Conservation (phyloP, 1,284 basidiomycete species). For the Rhizopogon hawkerae region DNA sequence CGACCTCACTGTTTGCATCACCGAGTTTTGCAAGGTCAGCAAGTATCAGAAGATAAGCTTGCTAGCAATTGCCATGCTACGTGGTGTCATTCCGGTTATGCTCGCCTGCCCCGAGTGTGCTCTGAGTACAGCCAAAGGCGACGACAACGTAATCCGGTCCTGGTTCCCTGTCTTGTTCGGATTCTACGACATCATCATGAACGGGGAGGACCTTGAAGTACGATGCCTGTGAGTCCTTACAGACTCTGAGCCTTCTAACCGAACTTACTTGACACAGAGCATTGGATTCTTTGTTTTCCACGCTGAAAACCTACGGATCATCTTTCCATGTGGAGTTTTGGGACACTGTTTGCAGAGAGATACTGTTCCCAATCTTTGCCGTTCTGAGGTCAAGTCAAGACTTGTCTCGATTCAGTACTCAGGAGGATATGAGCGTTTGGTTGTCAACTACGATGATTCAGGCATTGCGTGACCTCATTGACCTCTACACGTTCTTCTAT, state of each 20-base stretch:
- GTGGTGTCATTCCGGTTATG: conserved; percentile 89
- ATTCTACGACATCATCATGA: conserved; percentile 99
- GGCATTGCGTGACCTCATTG: conserved; percentile 90
- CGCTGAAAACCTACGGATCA: conserved; percentile 84
- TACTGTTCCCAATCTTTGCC: conserved; percentile 98
- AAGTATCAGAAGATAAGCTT: conserved; percentile 98
- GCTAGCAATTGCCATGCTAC: conserved; percentile 94
- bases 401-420: conserved; percentile 86
- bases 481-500: conserved; percentile 95
- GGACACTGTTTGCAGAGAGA: conserved; percentile 95
- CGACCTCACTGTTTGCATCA: conserved; percentile 94
- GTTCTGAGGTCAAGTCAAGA: conserved; percentile 90
- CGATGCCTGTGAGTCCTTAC: conserved; percentile 69
- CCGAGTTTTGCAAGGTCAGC: conserved; percentile 98
- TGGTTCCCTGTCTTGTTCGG: conserved; percentile 97
- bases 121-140: conserved; percentile 36
- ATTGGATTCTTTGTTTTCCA: conserved; percentile 90
- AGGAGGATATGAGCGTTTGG: conserved; percentile 99
- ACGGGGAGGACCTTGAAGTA: conserved; percentile 97
- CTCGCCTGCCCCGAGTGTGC: conserved; percentile 77
- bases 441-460: conserved; percentile 99
- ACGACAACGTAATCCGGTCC: conserved; percentile 72
- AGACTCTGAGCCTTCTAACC: neutral
- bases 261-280: conserved; percentile 49
- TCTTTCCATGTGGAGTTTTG: conserved; percentile 92